A percentile compares a stretch with the other conserved stretches of the same genome.
Evolutionary conservation across 1,139 yeast genomes (phyloP).

Genomic region (Magnusiomyces magnusii): DNA sequence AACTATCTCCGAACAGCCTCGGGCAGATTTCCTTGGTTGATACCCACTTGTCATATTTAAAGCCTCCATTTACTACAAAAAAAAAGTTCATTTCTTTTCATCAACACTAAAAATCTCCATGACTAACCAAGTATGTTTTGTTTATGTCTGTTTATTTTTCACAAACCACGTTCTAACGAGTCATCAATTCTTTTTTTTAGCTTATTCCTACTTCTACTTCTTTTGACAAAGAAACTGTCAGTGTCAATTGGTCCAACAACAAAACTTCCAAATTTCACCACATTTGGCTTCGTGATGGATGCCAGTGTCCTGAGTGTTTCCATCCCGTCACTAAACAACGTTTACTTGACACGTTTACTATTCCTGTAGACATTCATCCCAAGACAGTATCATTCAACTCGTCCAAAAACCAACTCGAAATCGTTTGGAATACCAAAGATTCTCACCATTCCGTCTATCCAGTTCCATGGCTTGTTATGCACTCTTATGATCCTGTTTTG

Average conservation of each 20-base stretch:
- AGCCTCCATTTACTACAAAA: too few relatives aligned
- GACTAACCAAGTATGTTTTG: background rate
- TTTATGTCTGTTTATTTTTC: background rate
- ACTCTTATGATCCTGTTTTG: constrained; percentile 52
- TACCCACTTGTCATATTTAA: background rate
- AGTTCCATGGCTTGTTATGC: constrained; percentile 48
- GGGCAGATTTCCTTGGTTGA: background rate
- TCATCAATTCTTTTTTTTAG: background rate
- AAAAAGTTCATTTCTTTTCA: too few relatives aligned
- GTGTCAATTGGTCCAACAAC: constrained; percentile 31
- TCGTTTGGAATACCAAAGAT: constrained; percentile 43
- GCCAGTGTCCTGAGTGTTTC: constrained; percentile 57
- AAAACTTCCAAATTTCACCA: constrained; percentile 37
- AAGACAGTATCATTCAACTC: constrained; percentile 4
- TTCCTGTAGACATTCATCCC: constrained; percentile 45
- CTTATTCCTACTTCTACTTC: background rate
- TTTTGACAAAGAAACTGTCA: constrained; percentile 26
- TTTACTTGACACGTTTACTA: constrained; percentile 48
- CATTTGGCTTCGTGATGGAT: constrained; percentile 66
- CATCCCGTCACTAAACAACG: constrained; percentile 58
- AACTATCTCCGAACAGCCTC: background rate
- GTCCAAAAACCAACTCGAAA: constrained; percentile 22
- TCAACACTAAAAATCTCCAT: too few relatives aligned
- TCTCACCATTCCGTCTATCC: constrained; percentile 45
- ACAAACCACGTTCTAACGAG: background rate